These are phyloP conservation scores for Jamesozyma jinghongensis DNA, from an alignment of 805 yeast genomes.

Conservation along the genomic window DNA sequence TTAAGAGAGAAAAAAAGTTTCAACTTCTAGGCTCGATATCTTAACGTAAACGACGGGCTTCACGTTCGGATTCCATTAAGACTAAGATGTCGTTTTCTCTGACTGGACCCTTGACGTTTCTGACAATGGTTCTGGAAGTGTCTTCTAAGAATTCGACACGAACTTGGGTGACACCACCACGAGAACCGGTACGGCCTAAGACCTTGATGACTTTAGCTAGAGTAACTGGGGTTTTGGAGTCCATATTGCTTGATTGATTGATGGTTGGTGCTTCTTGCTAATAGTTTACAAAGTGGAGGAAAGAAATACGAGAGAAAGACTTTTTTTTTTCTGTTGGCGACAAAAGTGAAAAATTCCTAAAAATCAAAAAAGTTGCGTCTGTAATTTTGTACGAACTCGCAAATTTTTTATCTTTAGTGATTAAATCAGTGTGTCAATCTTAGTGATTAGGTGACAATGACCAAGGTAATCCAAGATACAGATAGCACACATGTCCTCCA, in stretches of 20 bases:
- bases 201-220: slow-evolving; percentile 99
- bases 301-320: background rate
- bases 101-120: slow-evolving; percentile 97
- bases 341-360: background rate
- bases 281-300: background rate
- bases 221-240: slow-evolving; percentile 82
- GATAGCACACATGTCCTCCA: slow-evolving; percentile 27
- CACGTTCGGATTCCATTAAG: slow-evolving; percentile 99
- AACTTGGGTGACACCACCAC: slow-evolving; percentile 99
- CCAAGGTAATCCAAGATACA: no score
- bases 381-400: slow-evolving; percentile 1
- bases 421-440: no score
- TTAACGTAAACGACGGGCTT: slow-evolving; percentile 91
- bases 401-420: background rate
- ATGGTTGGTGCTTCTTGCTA: background rate
- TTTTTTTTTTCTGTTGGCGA: background rate
- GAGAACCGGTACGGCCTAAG: slow-evolving; percentile 99
- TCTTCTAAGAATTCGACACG: slow-evolving; percentile 96
- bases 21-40: no score
- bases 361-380: slow-evolving; percentile 3
- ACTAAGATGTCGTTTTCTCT: slow-evolving; percentile 97
- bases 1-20: no score
- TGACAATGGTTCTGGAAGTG: slow-evolving; percentile 89
- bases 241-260: slow-evolving; percentile 18
- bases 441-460: background rate